Evolutionary conservation across 2,329 filamentous ascomycete genomes (phyloP), one percentile per base, ranked within the genome.

Genomic region (Scopulariopsis brevicaulis): DNA sequence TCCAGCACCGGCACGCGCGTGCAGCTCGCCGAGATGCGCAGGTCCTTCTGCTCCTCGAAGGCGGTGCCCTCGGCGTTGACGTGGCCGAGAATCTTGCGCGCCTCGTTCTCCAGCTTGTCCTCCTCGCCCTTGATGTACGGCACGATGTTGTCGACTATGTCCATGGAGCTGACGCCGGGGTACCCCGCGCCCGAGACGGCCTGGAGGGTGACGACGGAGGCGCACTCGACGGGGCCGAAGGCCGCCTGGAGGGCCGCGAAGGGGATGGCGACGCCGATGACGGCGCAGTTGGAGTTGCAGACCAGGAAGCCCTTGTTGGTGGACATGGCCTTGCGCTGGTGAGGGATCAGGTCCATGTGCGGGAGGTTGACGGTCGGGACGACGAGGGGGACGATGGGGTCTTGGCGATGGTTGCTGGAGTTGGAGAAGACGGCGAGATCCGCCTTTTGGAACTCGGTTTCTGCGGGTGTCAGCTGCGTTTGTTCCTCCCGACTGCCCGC

Each of bases 251-350:
- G 83, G 18, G 93, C 93, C 12, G 91, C 91, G 68, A 96, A 93
- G 25, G 94, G 94, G 62, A 96, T 95, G 61, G 96, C 93, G 59
- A 97, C 84, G 54, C 93, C 93, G 66, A 97, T 96, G 67, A 96
- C 93, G 59, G 93, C 93, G 75, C 94, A 99, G 77, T 97, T 97
- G 63, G 90, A 96, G 77, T 97, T 97, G 81, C 93, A 97, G 60
- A 96, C 90, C 43, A 97, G 76, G 76, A 97, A 96, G 25, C 94
- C 94, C 73, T 89, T 91, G 62, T 87, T 77, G 52, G 96, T 78
- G 32, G 77, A 76, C 70, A 88, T 83, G 51, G 87, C 79, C 68
- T 83, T 79, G 62, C 89, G 82, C 76, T 97, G 93, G 73, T 95
- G 86, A n/a, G 88, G 86, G 69, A 97, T 93, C 61, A 96, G 80